These are phyloP conservation scores for Zea mays DNA, from an alignment of 176 grass and related monocot genomes.

Conservation along the genomic window DNA sequence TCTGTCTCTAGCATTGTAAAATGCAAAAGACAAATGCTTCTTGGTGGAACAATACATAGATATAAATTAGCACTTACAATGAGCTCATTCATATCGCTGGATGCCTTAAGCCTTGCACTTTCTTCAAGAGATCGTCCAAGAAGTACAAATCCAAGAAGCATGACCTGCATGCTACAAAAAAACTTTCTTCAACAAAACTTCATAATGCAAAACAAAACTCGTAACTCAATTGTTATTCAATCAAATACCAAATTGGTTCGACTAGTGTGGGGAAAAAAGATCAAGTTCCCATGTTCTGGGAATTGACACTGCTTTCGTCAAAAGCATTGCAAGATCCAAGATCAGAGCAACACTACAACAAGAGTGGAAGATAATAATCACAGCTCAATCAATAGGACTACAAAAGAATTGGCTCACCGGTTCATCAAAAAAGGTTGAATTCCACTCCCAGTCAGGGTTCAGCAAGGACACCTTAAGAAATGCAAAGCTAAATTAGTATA, in stretches of 20 bases:
- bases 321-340: slow-evolving; percentile 4
- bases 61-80: slow-evolving; percentile 62
- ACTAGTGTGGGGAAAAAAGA: slow-evolving; percentile 4
- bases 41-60: neutral
- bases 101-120: slow-evolving; percentile 90
- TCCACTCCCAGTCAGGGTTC: slow-evolving; percentile 85
- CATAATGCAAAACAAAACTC: neutral
- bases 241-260: neutral
- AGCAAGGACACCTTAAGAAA: slow-evolving; percentile 75
- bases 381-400: neutral
- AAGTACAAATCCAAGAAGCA: slow-evolving; percentile 99
- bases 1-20: slow-evolving; percentile 22
- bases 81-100: slow-evolving; percentile 97
- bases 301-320: neutral
- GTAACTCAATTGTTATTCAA: slow-evolving; percentile 21
- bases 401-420: slow-evolving; percentile 57
- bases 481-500: slow-evolving; percentile 29
- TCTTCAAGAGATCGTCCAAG: slow-evolving; percentile 99
- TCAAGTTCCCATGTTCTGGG: neutral
- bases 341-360: slow-evolving; percentile 4
- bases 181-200: slow-evolving; percentile 54
- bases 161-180: slow-evolving; percentile 95
- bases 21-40: neutral
- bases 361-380: neutral
- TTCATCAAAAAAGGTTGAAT: slow-evolving; percentile 96